Conservation (phyloP, 495 filamentous ascomycete genomes). For the Arthonia radiata region DNA sequence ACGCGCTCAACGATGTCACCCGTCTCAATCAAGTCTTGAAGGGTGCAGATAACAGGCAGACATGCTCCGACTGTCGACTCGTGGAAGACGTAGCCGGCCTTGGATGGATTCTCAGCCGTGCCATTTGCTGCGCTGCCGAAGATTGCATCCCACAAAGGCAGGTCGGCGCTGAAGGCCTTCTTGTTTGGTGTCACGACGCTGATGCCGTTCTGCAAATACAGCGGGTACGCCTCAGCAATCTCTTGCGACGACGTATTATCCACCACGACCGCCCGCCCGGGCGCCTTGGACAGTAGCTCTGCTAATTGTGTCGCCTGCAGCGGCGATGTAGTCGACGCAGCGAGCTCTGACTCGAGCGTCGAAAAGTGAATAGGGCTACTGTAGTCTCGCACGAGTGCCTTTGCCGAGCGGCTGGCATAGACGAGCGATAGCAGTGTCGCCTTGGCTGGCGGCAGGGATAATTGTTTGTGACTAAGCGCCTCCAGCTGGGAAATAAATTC, state of each 20-base stretch:
- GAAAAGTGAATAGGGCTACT: constrained; percentile 19
- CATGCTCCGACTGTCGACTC: constrained; percentile 84
- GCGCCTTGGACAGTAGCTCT: constrained; percentile 42
- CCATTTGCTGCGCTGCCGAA: constrained; percentile 27
- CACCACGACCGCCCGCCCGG: constrained; percentile 51
- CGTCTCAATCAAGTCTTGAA: constrained; percentile 71
- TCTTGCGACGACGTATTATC: constrained; percentile 81
- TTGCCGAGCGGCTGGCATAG: constrained; percentile 58
- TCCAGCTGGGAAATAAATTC: constrained; percentile 66
- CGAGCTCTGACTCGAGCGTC: constrained; percentile 11
- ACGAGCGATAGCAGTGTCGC: constrained; percentile 40
- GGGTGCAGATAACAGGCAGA: constrained; percentile 70
- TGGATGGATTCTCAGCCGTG: constrained; percentile 9
- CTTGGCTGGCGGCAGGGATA: constrained; percentile 23
- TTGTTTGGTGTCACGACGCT: constrained; percentile 91
- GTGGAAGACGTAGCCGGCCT: constrained; percentile 62
- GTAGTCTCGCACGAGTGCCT: constrained; percentile 36
- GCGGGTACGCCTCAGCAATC: constrained; percentile 55
- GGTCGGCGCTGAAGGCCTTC: constrained; percentile 77
- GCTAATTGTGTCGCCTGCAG: constrained; percentile 39
- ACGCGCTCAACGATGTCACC: constrained; percentile 72
- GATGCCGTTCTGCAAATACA: constrained; percentile 53
- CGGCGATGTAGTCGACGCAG: constrained; percentile 27
- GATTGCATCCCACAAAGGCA: constrained; percentile 71
- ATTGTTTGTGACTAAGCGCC: constrained; percentile 19